Percentiles rank a stretch among this genome's conserved stretches.
phyloP scores from a whole-genome alignment of 306 rosid genomes.

The Ceratonia siliqua region DNA sequence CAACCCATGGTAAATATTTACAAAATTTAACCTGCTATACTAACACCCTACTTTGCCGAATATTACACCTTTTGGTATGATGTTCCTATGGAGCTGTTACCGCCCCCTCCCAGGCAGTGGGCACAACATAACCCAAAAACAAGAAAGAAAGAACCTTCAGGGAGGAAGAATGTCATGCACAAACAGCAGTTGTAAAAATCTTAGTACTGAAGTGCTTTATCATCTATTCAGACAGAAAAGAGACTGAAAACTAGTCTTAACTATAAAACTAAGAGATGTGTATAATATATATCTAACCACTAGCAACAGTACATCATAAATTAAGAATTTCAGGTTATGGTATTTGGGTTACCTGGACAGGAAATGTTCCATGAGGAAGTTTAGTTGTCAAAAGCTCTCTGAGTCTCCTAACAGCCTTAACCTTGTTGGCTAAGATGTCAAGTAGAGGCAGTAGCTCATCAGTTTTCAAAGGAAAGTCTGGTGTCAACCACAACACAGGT shows the following conservation, averaged over 20 bases:
- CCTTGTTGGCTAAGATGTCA: conserved; percentile 95
- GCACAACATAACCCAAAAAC: too few relatives aligned
- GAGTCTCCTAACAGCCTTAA: conserved; percentile 94
- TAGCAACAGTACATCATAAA: not conserved
- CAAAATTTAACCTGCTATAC: too few relatives aligned
- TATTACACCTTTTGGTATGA: too few relatives aligned
- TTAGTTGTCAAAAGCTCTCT: conserved; percentile 98
- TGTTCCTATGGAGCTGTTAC: too few relatives aligned
- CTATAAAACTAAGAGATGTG: not conserved
- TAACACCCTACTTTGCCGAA: too few relatives aligned
- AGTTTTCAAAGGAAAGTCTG: conserved; percentile 94
- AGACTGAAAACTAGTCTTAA: not conserved
- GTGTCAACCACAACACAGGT: conserved; percentile 98
- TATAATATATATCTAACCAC: not conserved
- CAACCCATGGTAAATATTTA: too few relatives aligned
- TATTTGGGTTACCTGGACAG: conserved; percentile 73
- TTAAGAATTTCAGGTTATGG: conserved; percentile 9
- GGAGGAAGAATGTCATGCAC: too few relatives aligned
- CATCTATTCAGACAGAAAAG: not conserved
- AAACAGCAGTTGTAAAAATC: too few relatives aligned
- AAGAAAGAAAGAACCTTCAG: too few relatives aligned
- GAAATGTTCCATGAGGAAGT: conserved; percentile 92
- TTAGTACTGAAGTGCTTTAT: not conserved
- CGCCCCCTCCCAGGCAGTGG: too few relatives aligned
- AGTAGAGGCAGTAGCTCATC: conserved; percentile 96